Evolutionary conservation across 1,284 basidiomycete genomes (phyloP), one percentile per base, ranked within the genome.

Genomic region (Puccinia sorghi): DNA sequence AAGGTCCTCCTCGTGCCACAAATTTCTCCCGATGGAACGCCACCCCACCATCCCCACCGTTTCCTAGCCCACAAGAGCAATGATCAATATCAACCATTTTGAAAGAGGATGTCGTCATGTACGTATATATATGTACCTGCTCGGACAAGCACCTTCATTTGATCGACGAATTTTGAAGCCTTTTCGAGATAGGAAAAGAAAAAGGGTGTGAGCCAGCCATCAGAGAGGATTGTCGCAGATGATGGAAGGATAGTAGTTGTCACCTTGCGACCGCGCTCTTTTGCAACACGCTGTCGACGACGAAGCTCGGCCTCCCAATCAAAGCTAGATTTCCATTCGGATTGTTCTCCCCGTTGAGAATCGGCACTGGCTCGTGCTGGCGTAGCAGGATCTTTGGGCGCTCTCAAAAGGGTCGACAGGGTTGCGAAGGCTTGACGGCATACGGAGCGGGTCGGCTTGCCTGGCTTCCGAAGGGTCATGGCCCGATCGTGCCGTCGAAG

Each of bases 121-220:
- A 80, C 17, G 59, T 43, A 37, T 11, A 79, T 6, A 39, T 63
- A 37, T 57, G 43, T 22, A 91, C 93, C 93, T 83, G 88, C 92
- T 74, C 91, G 88, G 37, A 94, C 87, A 41, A 89, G 90, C 17
- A 94, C 87, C 56, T 92, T 87, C 72, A 92, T 86, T 83, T 93
- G 89, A 85, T 95, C 93, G 15, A 94, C 87, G 83, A 94, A 94
- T 3, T 88, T 86, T 82, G 92, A 90, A 8, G 91, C 91, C 92
- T 93, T 25, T 37, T 76, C 15, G 5, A 43, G 32, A 32, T 32
- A 9, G 37, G 39, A 56, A 11, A n/a, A 57, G 2, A 69, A 32
- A 64, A 50, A 37, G 6, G n/a, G 39, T 7, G 2, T 32, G 46
- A 43, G 48, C 12, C 22, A 50, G 17, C 12, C 3, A 46, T 46